Evolutionary conservation across 2,329 filamentous ascomycete species (phyloP).

Genomic region (Stemphylium beticola): DNA sequence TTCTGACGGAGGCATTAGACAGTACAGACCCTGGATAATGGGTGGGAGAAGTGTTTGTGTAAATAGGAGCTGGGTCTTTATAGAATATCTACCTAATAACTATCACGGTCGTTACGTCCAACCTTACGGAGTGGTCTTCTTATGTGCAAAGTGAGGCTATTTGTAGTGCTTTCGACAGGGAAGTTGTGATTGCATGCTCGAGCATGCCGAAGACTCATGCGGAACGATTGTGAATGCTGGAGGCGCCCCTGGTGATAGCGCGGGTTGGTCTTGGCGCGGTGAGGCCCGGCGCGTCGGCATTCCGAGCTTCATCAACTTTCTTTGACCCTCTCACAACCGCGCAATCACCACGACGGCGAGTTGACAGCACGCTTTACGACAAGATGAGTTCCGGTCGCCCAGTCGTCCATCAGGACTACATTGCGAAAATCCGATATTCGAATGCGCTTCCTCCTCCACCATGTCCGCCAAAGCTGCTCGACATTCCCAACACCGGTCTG

Average conservation of each 20-base stretch:
- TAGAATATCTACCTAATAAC: slow-evolving; percentile 39
- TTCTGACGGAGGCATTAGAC: slow-evolving; percentile 22
- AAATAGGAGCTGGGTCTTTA: slow-evolving; percentile 23
- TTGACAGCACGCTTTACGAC: slow-evolving; percentile 3
- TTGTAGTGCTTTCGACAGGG: not conserved
- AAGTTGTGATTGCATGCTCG: not conserved
- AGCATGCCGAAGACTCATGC: not conserved
- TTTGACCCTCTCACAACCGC: slow-evolving; percentile 18
- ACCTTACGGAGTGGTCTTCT: not conserved
- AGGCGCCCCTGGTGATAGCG: slow-evolving; percentile 6
- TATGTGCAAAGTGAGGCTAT: not conserved
- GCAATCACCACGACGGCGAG: slow-evolving; percentile 17
- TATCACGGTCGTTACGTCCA: slow-evolving; percentile 32
- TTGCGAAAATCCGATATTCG: slow-evolving; percentile 91
- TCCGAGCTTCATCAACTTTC: slow-evolving; percentile 35
- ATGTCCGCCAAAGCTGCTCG: slow-evolving; percentile 92
- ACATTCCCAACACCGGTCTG: slow-evolving; percentile 93
- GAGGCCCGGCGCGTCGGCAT: slow-evolving; percentile 30
- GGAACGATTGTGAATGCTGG: not conserved
- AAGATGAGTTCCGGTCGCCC: slow-evolving; percentile 37
- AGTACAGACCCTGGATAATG: slow-evolving; percentile 32
- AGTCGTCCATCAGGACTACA: slow-evolving; percentile 87
- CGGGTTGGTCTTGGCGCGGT: slow-evolving; percentile 26
- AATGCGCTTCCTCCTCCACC: slow-evolving; percentile 95
- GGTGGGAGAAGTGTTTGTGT: slow-evolving; percentile 29